Percentiles rank a stretch among this genome's conserved stretches.
phyloP scores from a whole-genome alignment of 371 early-diverging fungal genomes.

The Umbelopsis sp. region DNA sequence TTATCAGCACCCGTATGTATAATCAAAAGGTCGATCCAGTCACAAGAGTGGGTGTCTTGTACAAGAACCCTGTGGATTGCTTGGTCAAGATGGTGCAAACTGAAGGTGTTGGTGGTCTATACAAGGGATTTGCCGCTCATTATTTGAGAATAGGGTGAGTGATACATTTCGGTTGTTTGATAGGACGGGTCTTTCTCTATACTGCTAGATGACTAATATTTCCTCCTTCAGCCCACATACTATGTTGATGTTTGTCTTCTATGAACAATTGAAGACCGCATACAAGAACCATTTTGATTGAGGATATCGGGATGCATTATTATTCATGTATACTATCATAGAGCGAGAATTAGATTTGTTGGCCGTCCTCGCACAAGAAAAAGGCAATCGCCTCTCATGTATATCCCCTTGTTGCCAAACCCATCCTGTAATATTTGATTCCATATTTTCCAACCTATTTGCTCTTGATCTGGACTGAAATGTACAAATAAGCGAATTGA shows the following conservation, averaged over 20 bases:
- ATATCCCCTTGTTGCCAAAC: conserved; percentile 5
- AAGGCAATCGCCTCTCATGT: background rate
- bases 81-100: conserved; percentile 79
- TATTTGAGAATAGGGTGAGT: conserved; percentile 91
- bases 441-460: background rate
- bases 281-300: conserved; percentile 35
- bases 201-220: conserved; percentile 5
- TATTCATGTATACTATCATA: conserved; percentile 8
- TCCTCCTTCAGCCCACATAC: conserved; percentile 82
- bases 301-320: background rate
- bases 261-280: conserved; percentile 74
- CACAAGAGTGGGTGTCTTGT: conserved; percentile 70
- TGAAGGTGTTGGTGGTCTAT: conserved; percentile 87
- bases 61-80: conserved; percentile 84
- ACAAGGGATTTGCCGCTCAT: conserved; percentile 94
- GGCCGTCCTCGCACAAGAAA: background rate
- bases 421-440: conserved; percentile 16
- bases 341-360: background rate
- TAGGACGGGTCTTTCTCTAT: background rate
- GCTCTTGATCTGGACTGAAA: background rate
- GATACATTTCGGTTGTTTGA: background rate
- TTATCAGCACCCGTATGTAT: conserved; percentile 93
- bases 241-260: conserved; percentile 90
- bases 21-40: conserved; percentile 80
- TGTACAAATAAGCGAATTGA: background rate